Base-by-base conservation (phyloP, 2,329 filamentous ascomycete genomes). In the Clonostachys rhizophaga region DNA sequence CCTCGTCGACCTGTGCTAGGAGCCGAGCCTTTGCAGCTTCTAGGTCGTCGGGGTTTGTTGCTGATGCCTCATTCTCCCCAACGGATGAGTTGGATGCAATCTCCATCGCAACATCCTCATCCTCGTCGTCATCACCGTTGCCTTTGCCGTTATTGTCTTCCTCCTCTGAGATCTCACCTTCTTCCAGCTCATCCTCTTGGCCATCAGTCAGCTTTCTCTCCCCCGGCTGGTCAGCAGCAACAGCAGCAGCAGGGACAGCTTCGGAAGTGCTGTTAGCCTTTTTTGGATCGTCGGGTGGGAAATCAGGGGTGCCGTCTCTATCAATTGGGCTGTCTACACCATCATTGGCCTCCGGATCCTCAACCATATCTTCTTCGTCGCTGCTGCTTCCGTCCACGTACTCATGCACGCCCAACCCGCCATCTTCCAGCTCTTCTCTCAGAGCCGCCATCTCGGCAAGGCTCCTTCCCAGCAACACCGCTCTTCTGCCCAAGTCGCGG, bases 401-500 rank as follows among this genome's bases (percentile, higher is more conserved):
- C 50, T 78, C 69, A 40, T 67, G 63, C 1, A 70, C 63, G 0
- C 69, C 72, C 7, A 71, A 60, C 2, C 60, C 64, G n/a, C 60
- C 64, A 9, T 68, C 67, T 18, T 63, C 66, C 30, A 70, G 63
- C 48, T 67, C 67, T 18, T 75, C 70, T 43, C 68, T 61, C 46
- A 79, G 52, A 11, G 69, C 68, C 10, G 74, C 73, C 63, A 78
- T 74, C 53, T 83, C 75, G 34, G 71, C 71, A 17, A 81, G 62
- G 44, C 76, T 79, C 12, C 74, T 66, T 54, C 79, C 74, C 48
- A 87, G 63, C 54, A 83, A 61, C 17, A 86, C 81, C 1, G 90
- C 90, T 53, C 84, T 79, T 65, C 90, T 89, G 1, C 87, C 91
- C 34, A 97, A 64, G 49, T 94, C 89, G 44, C 92, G 77, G 30